phyloP scores from a whole-genome alignment of 164 flowering plant genomes.

The Chimonanthus salicifolius region DNA sequence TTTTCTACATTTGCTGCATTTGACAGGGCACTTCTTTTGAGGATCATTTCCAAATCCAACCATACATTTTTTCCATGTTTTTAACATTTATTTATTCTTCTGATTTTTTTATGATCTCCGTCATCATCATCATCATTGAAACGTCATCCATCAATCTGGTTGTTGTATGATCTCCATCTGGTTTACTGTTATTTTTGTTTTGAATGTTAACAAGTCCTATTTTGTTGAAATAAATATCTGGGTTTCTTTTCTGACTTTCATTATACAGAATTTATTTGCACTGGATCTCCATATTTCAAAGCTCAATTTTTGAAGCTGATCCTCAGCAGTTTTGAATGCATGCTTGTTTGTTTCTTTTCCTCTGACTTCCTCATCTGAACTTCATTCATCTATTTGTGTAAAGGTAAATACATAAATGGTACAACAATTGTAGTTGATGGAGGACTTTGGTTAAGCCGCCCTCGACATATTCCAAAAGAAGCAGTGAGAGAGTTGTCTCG shows the following conservation, averaged over 20 bases:
- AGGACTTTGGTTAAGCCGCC: slow-evolving; percentile 65
- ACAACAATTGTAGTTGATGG: slow-evolving; percentile 54
- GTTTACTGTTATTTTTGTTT: too few relatives aligned
- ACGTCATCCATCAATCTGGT: too few relatives aligned
- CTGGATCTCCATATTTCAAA: not conserved
- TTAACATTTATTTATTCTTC: too few relatives aligned
- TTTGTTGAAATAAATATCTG: not conserved
- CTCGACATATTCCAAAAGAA: slow-evolving; percentile 55
- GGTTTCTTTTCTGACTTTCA: not conserved
- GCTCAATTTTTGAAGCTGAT: not conserved
- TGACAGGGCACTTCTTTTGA: not conserved
- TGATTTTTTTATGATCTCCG: too few relatives aligned
- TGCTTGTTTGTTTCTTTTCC: not conserved
- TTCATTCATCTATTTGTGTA: slow-evolving; percentile 3
- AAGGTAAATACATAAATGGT: slow-evolving; percentile 65
- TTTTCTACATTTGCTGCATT: not conserved
- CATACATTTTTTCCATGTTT: not conserved
- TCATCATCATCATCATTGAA: too few relatives aligned
- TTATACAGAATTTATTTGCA: too few relatives aligned
- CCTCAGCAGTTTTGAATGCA: not conserved
- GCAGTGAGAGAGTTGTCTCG: slow-evolving; percentile 53
- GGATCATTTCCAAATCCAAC: not conserved
- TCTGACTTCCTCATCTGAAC: not conserved
- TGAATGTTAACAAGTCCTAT: too few relatives aligned
- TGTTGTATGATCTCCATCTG: too few relatives aligned